Percentiles rank a stretch among this genome's conserved stretches.
phyloP scores from a whole-genome alignment of 73 alveolate species.

The Symbiodinium natans region DNA sequence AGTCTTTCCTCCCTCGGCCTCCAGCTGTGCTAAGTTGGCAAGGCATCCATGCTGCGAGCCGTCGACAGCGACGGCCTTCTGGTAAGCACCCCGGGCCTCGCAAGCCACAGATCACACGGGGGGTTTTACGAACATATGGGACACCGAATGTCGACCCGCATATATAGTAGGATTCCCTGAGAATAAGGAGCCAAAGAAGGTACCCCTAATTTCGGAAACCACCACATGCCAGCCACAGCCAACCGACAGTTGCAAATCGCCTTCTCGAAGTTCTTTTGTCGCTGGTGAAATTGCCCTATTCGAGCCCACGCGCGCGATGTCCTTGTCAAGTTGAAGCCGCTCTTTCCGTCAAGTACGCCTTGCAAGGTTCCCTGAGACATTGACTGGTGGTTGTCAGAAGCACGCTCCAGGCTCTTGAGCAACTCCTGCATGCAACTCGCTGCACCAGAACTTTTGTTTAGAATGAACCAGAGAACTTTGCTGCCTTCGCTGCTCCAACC shows the following conservation, averaged over 20 bases:
- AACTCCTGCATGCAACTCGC: conserved; percentile 15
- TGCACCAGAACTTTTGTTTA: not conserved
- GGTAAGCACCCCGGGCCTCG: conserved; percentile 74
- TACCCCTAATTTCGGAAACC: too few species aligned
- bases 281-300: conserved; percentile 82
- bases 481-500: not conserved
- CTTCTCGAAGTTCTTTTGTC: conserved; percentile 86
- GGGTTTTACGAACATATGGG: too few species aligned
- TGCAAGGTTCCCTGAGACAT: not conserved
- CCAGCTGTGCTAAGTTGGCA: conserved; percentile 85
- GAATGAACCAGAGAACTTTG: not conserved
- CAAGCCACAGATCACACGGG: not conserved
- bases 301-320: conserved; percentile 84
- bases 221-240: not conserved
- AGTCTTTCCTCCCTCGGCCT: too few species aligned
- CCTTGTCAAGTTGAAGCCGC: conserved; percentile 1
- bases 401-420: conserved; percentile 58
- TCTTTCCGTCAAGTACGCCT: too few species aligned
- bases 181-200: too few species aligned
- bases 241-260: not conserved
- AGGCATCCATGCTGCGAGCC: conserved; percentile 77
- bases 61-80: conserved; percentile 46
- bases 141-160: too few species aligned
- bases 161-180: too few species aligned
- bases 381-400: conserved; percentile 56